phyloP scores from a whole-genome alignment of 129 eudicot genomes.

The Heracleum sosnowskyi region DNA sequence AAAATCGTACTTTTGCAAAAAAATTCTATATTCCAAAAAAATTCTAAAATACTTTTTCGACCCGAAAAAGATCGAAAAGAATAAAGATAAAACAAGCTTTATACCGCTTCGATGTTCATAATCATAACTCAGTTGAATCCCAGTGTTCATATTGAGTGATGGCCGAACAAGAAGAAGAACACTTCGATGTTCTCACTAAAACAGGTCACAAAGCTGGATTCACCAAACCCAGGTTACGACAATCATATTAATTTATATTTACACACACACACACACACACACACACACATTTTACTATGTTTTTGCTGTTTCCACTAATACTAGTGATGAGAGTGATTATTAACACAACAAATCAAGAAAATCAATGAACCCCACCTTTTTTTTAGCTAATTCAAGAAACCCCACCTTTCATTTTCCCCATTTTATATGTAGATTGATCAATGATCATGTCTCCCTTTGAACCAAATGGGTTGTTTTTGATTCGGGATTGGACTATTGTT shows the following conservation, averaged over 20 bases:
- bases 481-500: neutral
- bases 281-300: neutral
- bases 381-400: too few species aligned
- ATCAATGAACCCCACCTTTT: neutral
- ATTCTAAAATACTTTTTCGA: too few species aligned
- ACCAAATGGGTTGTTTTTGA: neutral
- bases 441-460: neutral
- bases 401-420: neutral
- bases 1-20: too few species aligned
- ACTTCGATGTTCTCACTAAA: constrained; percentile 65
- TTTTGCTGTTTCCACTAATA: neutral
- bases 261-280: neutral
- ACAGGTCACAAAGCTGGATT: constrained; percentile 67
- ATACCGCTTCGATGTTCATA: too few species aligned
- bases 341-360: too few species aligned
- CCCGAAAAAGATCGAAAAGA: too few species aligned
- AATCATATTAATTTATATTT: neutral
- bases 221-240: constrained; percentile 53
- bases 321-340: neutral
- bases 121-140: too few species aligned
- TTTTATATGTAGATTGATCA: too few species aligned
- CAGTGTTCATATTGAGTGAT: too few species aligned
- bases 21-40: too few species aligned
- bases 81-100: too few species aligned
- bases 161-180: constrained; percentile 35